Evolutionary conservation across 1,284 basidiomycete species (phyloP).

Genomic region (Papiliotrema flavescens): DNA sequence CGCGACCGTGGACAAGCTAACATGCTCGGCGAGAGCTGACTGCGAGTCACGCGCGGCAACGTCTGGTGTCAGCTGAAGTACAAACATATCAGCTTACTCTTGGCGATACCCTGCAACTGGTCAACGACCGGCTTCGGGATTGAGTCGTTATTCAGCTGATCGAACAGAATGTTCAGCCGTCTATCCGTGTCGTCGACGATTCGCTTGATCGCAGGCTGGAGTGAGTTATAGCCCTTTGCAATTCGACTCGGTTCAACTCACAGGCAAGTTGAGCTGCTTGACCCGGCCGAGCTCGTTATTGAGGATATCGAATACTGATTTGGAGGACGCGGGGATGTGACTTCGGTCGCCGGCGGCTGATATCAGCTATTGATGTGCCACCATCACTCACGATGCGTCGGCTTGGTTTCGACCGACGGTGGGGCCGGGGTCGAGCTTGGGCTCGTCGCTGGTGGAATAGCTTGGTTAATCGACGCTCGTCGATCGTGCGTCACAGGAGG

Average conservation of each 20-base stretch:
- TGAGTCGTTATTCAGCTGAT: conserved; percentile 86
- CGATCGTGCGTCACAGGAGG: conserved; percentile 25
- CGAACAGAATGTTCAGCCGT: conserved; percentile 80
- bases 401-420: conserved; percentile 39
- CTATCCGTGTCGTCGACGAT: conserved; percentile 85
- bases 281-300: conserved; percentile 60
- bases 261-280: conserved; percentile 64
- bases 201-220: conserved; percentile 72
- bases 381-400: conserved; percentile 77
- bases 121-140: conserved; percentile 68
- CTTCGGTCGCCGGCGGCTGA: conserved; percentile 82
- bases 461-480: conserved; percentile 10
- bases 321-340: conserved; percentile 74
- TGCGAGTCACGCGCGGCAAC: conserved; percentile 69
- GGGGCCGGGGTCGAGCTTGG: conserved; percentile 24
- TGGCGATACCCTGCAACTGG: conserved; percentile 62
- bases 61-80: conserved; percentile 52
- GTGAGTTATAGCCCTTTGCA: neutral
- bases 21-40: conserved; percentile 68
- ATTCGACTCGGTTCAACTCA: conserved; percentile 48
- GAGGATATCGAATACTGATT: conserved; percentile 67
- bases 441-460: neutral
- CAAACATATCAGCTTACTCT: conserved; percentile 54
- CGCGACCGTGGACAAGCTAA: conserved; percentile 70
- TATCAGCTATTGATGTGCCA: conserved; percentile 1